Base-by-base conservation (phyloP, 2,329 filamentous ascomycete genomes). In the Cytospora leucostoma region DNA sequence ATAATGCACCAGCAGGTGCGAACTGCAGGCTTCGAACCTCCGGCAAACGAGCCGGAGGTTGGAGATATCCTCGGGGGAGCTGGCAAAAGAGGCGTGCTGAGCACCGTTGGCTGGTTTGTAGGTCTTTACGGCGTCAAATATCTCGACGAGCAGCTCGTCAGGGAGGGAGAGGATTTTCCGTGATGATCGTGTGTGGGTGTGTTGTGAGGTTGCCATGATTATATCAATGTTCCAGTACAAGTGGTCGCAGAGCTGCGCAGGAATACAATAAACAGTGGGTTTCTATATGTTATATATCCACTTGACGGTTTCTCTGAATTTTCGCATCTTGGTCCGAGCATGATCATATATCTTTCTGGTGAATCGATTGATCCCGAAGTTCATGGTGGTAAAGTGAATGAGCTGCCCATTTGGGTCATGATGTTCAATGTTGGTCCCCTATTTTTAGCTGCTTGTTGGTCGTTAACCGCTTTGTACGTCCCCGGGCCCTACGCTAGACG, bases 11-110 rank as follows among this genome's bases (percentile, higher is more conserved):
- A 65, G 60, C 27, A 65, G 55, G 47, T 62, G 63, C 2, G 63
- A 56, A 52, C 63, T 63, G 59, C 51, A 53, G 10, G 51, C 56
- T 32, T 32, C 52, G 37, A 63, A 63, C 10, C 52, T 56, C 34
- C 52, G 62, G 32, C 54, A 65, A 35, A 63, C 60, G 51, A 65
- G 60, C 27, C 63, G 61, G 27, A 33, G 15, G 38, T 32, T 62
- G 19, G 56, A 56, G 2, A 65, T 63, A 13, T 63, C 50, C 7
- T 19, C 13, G 7, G 63, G 38, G 3, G 63, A 62, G 38, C 55
- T 58, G n/a, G 63, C 59, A 13, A 63, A 59, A 10, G 34, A 40
- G 19, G 15, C 7, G 11, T 63, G 32, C 1, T 17, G 33, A 7
- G 55, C 56, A 5, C 35, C 10, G 21, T 62, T 62, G 34, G 19